A percentile compares a stretch with the other conserved stretches of the same genome.
These are phyloP conservation scores for Mimosa bimucronata DNA, from an alignment of 306 rosid genomes.

Conservation along the genomic window DNA sequence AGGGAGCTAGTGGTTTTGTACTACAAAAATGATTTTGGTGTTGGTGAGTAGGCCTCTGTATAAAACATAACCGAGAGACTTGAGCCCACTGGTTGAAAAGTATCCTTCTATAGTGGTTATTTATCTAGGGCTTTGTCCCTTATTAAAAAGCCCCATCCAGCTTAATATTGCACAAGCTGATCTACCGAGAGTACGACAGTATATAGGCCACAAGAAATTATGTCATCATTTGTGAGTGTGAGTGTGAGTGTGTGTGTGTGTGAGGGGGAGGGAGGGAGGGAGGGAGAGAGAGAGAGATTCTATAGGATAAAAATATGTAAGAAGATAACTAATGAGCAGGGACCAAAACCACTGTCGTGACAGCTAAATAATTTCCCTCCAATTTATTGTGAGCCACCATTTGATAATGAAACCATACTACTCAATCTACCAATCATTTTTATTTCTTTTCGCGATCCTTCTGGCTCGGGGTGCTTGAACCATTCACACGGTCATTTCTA, in stretches of 20 bases:
- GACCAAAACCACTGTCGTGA: slow-evolving; percentile 43
- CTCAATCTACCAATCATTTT: not conserved
- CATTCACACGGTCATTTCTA: not conserved
- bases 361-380: slow-evolving; percentile 46
- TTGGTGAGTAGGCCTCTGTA: not conserved
- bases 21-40: not conserved
- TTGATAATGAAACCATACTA: slow-evolving; percentile 30
- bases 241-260: too few relatives aligned
- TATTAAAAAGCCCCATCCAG: slow-evolving; percentile 36
- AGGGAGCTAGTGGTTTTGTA: not conserved
- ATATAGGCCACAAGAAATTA: slow-evolving; percentile 57
- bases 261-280: too few relatives aligned
- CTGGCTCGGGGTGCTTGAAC: not conserved
- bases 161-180: slow-evolving; percentile 28
- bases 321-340: slow-evolving; percentile 32
- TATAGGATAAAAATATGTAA: not conserved
- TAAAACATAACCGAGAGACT: slow-evolving; percentile 6
- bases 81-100: slow-evolving; percentile 34
- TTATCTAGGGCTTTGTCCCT: slow-evolving; percentile 11
- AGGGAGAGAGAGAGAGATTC: slow-evolving; percentile 33
- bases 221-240: slow-evolving; percentile 38
- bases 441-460: not conserved
- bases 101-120: slow-evolving; percentile 26
- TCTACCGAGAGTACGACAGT: slow-evolving; percentile 34
- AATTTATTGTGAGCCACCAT: slow-evolving; percentile 40